phyloP scores from a whole-genome alignment of 1,284 basidiomycete species.

The Blastosporella zonata region DNA sequence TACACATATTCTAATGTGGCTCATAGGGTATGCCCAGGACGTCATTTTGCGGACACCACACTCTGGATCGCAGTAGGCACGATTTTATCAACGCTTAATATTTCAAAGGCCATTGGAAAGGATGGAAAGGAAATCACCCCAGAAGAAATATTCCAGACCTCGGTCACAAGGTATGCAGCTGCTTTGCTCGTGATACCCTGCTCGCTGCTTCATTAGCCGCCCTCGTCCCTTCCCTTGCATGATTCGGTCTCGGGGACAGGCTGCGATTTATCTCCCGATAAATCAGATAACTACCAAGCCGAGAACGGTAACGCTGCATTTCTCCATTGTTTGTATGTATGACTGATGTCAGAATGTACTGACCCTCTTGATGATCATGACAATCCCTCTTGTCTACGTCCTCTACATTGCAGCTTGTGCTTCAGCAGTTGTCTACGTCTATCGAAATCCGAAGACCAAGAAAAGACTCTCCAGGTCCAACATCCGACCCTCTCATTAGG shows the following conservation, averaged over 20 bases:
- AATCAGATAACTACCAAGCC: slow-evolving; percentile 3
- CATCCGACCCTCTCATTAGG: neutral
- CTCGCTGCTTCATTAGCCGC: neutral
- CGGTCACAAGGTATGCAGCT: neutral
- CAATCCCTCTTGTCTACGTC: neutral
- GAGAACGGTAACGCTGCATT: too few species aligned
- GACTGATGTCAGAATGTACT: too few species aligned
- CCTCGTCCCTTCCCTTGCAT: neutral
- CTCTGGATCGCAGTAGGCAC: slow-evolving; percentile 19
- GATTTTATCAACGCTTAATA: slow-evolving; percentile 12
- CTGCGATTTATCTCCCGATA: neutral
- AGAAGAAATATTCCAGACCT: neutral
- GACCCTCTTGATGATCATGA: too few species aligned
- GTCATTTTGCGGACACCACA: slow-evolving; percentile 12
- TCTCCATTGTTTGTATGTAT: too few species aligned
- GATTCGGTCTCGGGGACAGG: neutral
- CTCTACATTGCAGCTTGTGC: neutral
- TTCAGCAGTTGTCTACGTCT: neutral
- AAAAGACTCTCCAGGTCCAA: slow-evolving; percentile 5
- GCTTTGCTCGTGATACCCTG: neutral
- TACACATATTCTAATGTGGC: neutral
- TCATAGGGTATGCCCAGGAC: slow-evolving; percentile 18
- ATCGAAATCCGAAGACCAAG: neutral
- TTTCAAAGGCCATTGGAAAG: slow-evolving; percentile 12
- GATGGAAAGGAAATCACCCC: slow-evolving; percentile 14